Conservation (phyloP, 2,329 filamentous ascomycete species). For the Raffaelea arxii region DNA sequence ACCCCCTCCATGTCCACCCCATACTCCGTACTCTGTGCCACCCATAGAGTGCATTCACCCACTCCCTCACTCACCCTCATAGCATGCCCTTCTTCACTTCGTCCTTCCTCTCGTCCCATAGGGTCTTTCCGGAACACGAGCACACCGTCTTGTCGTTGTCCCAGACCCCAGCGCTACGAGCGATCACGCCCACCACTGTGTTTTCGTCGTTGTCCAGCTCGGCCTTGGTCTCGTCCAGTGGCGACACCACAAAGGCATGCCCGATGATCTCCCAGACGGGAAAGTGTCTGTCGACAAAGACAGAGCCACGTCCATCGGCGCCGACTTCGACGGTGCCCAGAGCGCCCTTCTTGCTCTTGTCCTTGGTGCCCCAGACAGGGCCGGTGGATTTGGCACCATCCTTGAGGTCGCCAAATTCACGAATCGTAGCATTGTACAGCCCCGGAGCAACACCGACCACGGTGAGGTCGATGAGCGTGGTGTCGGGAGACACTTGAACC, state of each 20-base stretch:
- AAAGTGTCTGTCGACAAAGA: constrained; percentile 72
- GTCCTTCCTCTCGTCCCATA: constrained; percentile 94
- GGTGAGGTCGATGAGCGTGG: constrained; percentile 81
- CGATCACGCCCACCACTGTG: constrained; percentile 87
- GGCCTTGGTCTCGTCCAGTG: constrained; percentile 39
- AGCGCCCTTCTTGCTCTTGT: constrained; percentile 39
- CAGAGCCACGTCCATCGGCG: constrained; percentile 63
- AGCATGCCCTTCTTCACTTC: constrained; percentile 86
- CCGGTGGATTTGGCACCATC: constrained; percentile 75
- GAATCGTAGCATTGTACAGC: constrained; percentile 72
- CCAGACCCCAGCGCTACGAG: constrained; percentile 94
- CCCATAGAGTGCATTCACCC: no score
- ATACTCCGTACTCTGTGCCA: no score
- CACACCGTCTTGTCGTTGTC: constrained; percentile 98
- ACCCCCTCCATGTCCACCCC: no score
- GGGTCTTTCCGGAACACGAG: constrained; percentile 93
- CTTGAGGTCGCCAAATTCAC: constrained; percentile 80
- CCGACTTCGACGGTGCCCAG: constrained; percentile 71
- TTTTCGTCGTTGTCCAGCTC: constrained; percentile 67
- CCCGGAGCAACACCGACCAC: constrained; percentile 74
- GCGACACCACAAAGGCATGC: constrained; percentile 78
- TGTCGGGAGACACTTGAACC: constrained; percentile 73
- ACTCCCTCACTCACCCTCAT: no score
- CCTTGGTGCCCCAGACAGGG: constrained; percentile 59
- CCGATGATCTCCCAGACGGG: constrained; percentile 96